These are phyloP conservation scores for Apiospora rasikravindrae DNA, from an alignment of 2,329 filamentous ascomycete species.

Conservation along the genomic window DNA sequence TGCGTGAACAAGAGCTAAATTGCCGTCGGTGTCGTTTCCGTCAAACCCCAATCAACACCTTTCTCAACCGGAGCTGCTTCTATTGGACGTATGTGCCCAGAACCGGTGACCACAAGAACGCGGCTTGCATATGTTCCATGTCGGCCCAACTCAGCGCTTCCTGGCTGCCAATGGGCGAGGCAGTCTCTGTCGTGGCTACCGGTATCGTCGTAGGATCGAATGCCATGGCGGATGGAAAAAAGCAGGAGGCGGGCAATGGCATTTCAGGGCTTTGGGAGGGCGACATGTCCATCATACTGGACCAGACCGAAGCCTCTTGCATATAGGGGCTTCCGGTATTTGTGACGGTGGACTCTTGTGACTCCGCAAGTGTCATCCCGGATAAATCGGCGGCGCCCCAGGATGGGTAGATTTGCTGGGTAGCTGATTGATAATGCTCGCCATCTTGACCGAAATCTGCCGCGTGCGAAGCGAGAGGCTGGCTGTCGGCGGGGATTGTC, in stretches of 20 bases:
- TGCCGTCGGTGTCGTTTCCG: not conserved
- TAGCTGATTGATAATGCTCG: not conserved
- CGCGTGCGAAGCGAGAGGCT: not conserved
- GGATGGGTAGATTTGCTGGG: not conserved
- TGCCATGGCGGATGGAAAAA: not conserved
- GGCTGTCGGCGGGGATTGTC: not conserved
- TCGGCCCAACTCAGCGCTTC: not conserved
- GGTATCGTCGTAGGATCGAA: not conserved
- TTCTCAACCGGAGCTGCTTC: not conserved
- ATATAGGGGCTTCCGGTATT: constrained; percentile 3
- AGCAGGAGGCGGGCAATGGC: not conserved
- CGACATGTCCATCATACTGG: not conserved
- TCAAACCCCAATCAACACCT: not conserved
- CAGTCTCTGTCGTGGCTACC: not conserved
- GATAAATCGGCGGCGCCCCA: not conserved
- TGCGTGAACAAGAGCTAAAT: not conserved
- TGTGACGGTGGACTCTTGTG: not conserved
- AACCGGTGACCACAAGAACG: not conserved
- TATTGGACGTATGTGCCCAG: not conserved
- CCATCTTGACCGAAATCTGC: not conserved
- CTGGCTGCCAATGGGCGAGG: not conserved
- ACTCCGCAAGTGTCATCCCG: not conserved
- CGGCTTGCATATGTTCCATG: not conserved
- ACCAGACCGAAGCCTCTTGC: not conserved
- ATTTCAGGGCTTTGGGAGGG: not conserved